Conservation (phyloP, 768 basidiomycete genomes). For the Podaxis sp. region DNA sequence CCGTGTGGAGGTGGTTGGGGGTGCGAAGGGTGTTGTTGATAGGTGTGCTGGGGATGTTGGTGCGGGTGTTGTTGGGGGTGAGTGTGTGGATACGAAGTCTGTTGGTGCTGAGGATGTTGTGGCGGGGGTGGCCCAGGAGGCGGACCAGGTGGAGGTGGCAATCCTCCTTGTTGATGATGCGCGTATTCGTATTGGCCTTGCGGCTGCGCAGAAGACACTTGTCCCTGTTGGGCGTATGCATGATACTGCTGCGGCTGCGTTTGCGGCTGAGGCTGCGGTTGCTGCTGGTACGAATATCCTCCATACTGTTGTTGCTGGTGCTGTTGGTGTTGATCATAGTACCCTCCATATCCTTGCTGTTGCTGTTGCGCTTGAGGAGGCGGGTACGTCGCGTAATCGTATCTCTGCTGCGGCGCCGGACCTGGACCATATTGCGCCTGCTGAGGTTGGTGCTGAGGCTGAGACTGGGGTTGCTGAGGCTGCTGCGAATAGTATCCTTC, state of each 20-base stretch:
- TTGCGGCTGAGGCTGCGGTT: conserved; percentile 14
- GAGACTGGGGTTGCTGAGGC: background rate
- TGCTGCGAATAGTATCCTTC: conserved; percentile 30
- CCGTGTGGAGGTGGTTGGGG: conserved; percentile 19
- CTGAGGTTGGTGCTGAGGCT: conserved; percentile 20
- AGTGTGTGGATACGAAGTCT: conserved; percentile 15
- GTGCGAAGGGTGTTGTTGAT: conserved; percentile 20
- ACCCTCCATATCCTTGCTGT: conserved; percentile 30
- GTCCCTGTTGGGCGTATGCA: conserved; percentile 12
- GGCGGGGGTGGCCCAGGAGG: conserved; percentile 23
- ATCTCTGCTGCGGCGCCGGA: conserved; percentile 23
- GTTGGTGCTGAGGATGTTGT: conserved; percentile 23
- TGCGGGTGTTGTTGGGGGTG: conserved; percentile 15
- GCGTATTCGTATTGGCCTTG: conserved; percentile 26
- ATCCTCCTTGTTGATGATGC: conserved; percentile 16
- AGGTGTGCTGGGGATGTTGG: conserved; percentile 16
- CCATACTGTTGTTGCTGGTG: conserved; percentile 22
- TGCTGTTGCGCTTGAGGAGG: conserved; percentile 25
- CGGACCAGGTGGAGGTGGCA: conserved; percentile 20
- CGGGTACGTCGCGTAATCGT: conserved; percentile 29
- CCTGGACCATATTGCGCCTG: conserved; percentile 22
- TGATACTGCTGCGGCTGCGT: conserved; percentile 15
- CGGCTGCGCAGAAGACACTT: conserved; percentile 15
- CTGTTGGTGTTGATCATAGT: conserved; percentile 30
- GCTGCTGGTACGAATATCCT: conserved; percentile 20